Base-by-base conservation (phyloP, 441 rosid genomes). In the Croton setiger region DNA sequence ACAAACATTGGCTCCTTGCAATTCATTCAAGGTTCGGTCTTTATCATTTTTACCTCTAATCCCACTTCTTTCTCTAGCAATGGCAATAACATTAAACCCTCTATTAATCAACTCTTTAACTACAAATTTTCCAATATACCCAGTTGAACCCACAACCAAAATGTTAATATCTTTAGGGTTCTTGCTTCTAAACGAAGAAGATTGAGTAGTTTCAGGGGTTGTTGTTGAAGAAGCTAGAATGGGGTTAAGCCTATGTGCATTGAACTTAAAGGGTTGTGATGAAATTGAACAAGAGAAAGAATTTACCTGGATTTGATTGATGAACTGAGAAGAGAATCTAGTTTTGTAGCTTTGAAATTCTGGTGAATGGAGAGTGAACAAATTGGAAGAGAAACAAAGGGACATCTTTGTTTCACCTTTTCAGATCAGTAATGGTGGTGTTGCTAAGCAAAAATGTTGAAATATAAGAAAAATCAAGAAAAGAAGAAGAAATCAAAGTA, bases 91-190 rank as follows among this genome's bases (percentile, higher is more conserved):
- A 79, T 85, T 93, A 77, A 89, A 93, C 35, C 97, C 95, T 76
- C 93, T 86, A 31, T 75, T 79, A 58, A 89, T 81, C 66, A 93
- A 75, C 81, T 91, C 95, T 64, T 79, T 80, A 17, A 87, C 95
- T 18, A 89, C 97, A 80, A 93, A 89, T 63, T 86, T 91, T 5
- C 97, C 97, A 15, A 91, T 87, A 72, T 93, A 93, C 48, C 97
- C 98, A 41, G 97, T 93, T 20, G 97, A 90, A 74, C 97, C 98
- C 80, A 83, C 92, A 4, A 89, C 88, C 64, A 91, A 69, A 64
- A 93, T 67, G 75, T 91, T 93, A 48, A 91, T 74, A 54, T 89
- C 96, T 39, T 75, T 68, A 0, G 92, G 82, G 64, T 37, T 75
- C 72, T 85, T 93, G 82, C 57, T 78, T 77, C 96, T 83, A 62